A percentile compares a stretch with the other conserved stretches of the same genome.
Conservation (phyloP, 768 basidiomycete genomes). For the Boletales sp. region DNA sequence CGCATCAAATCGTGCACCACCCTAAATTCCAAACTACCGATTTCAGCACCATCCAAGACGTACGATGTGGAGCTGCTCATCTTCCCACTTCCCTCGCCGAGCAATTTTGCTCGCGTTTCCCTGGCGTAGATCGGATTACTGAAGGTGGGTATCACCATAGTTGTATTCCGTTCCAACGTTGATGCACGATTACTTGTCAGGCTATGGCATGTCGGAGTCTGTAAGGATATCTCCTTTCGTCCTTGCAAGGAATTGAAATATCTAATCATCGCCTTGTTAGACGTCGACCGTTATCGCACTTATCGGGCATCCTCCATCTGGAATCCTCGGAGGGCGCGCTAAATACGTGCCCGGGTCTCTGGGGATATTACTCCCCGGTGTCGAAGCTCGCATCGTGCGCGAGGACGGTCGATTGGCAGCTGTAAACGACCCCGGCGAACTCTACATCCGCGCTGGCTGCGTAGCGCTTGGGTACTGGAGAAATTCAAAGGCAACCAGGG, state of each 20-base stretch:
- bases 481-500: slow-evolving; percentile 60
- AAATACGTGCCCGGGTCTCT: slow-evolving; percentile 41
- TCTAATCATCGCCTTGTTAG: slow-evolving; percentile 30
- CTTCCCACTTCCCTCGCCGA: slow-evolving; percentile 53
- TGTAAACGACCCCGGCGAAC: slow-evolving; percentile 60
- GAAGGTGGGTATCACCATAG: slow-evolving; percentile 41
- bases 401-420: slow-evolving; percentile 56
- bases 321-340: slow-evolving; percentile 42
- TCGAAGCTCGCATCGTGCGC: slow-evolving; percentile 59
- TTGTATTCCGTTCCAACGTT: slow-evolving; percentile 1
- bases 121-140: slow-evolving; percentile 29
- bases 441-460: slow-evolving; percentile 55
- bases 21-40: slow-evolving; percentile 44
- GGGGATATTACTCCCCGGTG: slow-evolving; percentile 60
- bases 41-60: slow-evolving; percentile 43
- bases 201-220: slow-evolving; percentile 70
- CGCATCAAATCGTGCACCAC: slow-evolving; percentile 63
- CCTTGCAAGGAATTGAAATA: neutral
- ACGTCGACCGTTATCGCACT: slow-evolving; percentile 59
- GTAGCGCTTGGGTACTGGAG: slow-evolving; percentile 70
- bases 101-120: slow-evolving; percentile 38
- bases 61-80: slow-evolving; percentile 62
- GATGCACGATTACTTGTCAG: slow-evolving; percentile 28
- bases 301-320: slow-evolving; percentile 41
- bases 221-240: slow-evolving; percentile 35